Base-by-base conservation (phyloP, 2,329 filamentous ascomycete genomes). In the Lecanicillium sp. region DNA sequence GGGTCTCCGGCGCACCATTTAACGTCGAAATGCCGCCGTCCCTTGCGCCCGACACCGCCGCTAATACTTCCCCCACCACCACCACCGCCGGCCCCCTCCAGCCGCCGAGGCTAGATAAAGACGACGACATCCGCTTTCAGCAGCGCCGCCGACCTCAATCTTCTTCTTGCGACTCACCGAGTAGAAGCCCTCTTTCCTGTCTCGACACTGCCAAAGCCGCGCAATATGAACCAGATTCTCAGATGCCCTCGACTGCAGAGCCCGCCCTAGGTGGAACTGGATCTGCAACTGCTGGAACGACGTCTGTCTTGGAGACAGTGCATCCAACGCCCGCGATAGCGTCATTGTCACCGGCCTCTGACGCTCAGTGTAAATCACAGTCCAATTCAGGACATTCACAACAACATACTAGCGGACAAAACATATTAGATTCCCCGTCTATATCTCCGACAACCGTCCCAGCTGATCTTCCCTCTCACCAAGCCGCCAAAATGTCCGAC, bases 401-500 rank as follows among this genome's bases (percentile, higher is more conserved):
- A n/a, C n/a, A n/a, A n/a, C n/a, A n/a, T 13, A 19, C 43, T 28
- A 25, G 11, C 22, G 11, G 11, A 6, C 22, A 11, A 6, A 25
- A 25, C 22, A 25, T 25, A 71, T 68, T 55, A 69, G 63, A 57
- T 60, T 64, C 22, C 11, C 22, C 22, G 7, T 28, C 36, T 28
- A 20, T 34, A 27, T 16, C 33, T 3, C n/a, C 17, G 16, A 19
- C 38, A 16, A 17, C 17, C 19, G 6, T 22, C 18, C 12, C 22
- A 31, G n/a, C 27, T 19, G 33, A n/a, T 25, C 22, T 25, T 7
- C 25, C 29, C 33, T 11, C 6, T 6, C 22, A 25, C 13, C 65
- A 68, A 22, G 82, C 80, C 9, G 70, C 75, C 55, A 82, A 85
- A 51, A 68, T 89, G 48, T 15, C 84, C 85, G 11, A 78, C 79